Base-by-base conservation (phyloP, 163 green algal species). In the Chloromonas sp. region DNA sequence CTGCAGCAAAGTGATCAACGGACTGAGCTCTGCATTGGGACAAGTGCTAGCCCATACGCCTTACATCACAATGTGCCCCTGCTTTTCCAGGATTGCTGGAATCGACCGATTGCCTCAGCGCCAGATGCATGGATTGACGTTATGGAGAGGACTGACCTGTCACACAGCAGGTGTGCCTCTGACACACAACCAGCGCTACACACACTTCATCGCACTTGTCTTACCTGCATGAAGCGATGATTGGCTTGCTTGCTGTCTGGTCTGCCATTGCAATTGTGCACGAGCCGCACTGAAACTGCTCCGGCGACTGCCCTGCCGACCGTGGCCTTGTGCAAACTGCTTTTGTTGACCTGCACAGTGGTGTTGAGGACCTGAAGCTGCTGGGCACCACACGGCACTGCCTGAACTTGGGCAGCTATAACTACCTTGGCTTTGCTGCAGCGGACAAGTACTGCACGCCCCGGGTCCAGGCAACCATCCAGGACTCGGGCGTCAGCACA, bases 381-480 rank as follows among this genome's bases (percentile, higher is more conserved):
- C 87, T 84, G 0, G 94, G 90, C 1, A 85, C 86, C 8, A 91
- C 81, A 0, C 87, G 79, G 77, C 85, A 87, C 14, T 98, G 95
- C 91, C 91, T 99, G 3, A 99, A 99, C 90, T 91, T 99, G 78
- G 95, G 96, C 0, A 97, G 92, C 0, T 99, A 99, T 89, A 99
- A 99, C 91, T 99, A 99, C 87, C 93, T 99, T 14, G 97, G 97
- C 60, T 99, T 99, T 93, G 97, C 95, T 58, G 94, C 94, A n/a
- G 81, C 92, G 5, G 97, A 99, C 86, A 83, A 90, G 60, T 99
- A 98, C 90, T 99, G 97, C 93, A 99, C 97, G 0, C 95, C 95
- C 0, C 87, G 92, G 0, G 97, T 98, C 5, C 83, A 96, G n/a
- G 84, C 94, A 0, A 92, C 92, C 0, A 82, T 98, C 61, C 70